Conservation (phyloP, 495 filamentous ascomycete species). For the Aspergillus biplanus region DNA sequence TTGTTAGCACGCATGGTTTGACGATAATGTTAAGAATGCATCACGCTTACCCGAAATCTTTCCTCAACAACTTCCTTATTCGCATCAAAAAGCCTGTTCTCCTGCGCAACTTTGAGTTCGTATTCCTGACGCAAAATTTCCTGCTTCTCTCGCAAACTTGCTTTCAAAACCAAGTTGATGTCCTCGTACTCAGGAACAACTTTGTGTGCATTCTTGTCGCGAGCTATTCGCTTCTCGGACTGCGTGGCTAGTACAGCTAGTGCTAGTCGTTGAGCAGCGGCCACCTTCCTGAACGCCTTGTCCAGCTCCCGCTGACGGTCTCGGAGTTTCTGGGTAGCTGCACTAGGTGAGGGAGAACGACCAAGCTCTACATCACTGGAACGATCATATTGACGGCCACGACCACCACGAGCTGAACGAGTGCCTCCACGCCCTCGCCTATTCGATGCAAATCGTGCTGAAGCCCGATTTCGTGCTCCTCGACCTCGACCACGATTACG, state of each 20-base stretch:
- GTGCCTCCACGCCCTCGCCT: slow-evolving; percentile 30
- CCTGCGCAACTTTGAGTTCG: slow-evolving; percentile 33
- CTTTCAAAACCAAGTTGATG: slow-evolving; percentile 28
- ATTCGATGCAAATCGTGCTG: slow-evolving; percentile 24
- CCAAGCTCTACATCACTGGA: slow-evolving; percentile 36
- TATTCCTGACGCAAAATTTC: slow-evolving; percentile 32
- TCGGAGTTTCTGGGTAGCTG: slow-evolving; percentile 40
- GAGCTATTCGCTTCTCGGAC: slow-evolving; percentile 39
- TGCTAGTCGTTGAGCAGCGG: slow-evolving; percentile 43
- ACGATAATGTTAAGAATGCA: background rate
- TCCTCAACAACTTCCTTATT: slow-evolving; percentile 35
- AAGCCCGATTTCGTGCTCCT: slow-evolving; percentile 41
- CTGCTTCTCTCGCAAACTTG: slow-evolving; percentile 21
- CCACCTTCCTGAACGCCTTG: slow-evolving; percentile 47
- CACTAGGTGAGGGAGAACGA: slow-evolving; percentile 42
- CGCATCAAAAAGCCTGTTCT: slow-evolving; percentile 32
- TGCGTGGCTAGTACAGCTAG: slow-evolving; percentile 44
- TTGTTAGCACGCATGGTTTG: slow-evolving; percentile 15
- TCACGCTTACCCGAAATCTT: slow-evolving; percentile 32
- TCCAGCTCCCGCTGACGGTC: slow-evolving; percentile 48
- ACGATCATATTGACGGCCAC: slow-evolving; percentile 29
- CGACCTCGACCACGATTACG: slow-evolving; percentile 42
- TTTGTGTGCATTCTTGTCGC: slow-evolving; percentile 48
- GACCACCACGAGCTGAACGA: slow-evolving; percentile 26
- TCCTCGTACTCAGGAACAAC: slow-evolving; percentile 46